Percentiles rank a stretch among this genome's conserved stretches.
Conservation (phyloP, 495 filamentous ascomycete genomes). For the Talaromyces trachyspermus region DNA sequence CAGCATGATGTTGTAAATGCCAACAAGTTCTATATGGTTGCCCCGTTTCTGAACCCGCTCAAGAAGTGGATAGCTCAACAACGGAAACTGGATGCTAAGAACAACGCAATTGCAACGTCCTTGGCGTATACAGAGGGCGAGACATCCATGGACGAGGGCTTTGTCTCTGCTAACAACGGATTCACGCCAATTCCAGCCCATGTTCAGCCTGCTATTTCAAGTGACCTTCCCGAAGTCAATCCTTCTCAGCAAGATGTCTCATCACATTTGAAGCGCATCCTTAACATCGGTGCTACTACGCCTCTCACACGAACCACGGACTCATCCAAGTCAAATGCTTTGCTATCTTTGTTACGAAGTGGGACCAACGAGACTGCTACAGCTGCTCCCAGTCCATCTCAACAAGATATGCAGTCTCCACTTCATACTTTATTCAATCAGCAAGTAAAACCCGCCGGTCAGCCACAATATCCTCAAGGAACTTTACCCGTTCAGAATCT, state of each 20-base stretch:
- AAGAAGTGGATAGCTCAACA: slow-evolving; percentile 88
- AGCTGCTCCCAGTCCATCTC: slow-evolving; percentile 8
- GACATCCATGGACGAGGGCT: slow-evolving; percentile 30
- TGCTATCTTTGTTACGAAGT: slow-evolving; percentile 52
- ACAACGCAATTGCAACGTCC: slow-evolving; percentile 13
- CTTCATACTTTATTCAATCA: neutral
- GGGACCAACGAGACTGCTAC: slow-evolving; percentile 28
- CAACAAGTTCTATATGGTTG: slow-evolving; percentile 96
- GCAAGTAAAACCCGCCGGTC: neutral
- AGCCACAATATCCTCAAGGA: no score
- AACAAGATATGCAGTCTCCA: neutral
- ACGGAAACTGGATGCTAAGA: slow-evolving; percentile 55
- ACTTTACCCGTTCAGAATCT: no score
- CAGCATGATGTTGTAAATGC: slow-evolving; percentile 54
- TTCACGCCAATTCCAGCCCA: slow-evolving; percentile 12
- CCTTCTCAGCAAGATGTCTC: slow-evolving; percentile 45
- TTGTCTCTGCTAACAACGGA: slow-evolving; percentile 10
- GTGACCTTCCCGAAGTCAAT: slow-evolving; percentile 35
- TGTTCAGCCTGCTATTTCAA: slow-evolving; percentile 22
- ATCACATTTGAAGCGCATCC: slow-evolving; percentile 52
- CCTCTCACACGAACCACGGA: slow-evolving; percentile 15
- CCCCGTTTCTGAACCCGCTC: slow-evolving; percentile 76
- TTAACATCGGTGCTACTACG: slow-evolving; percentile 45
- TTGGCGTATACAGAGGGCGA: slow-evolving; percentile 24
- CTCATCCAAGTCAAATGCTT: slow-evolving; percentile 39